Base-by-base conservation (phyloP, 2,329 filamentous ascomycete species). In the Pseudogymnoascus sp. region DNA sequence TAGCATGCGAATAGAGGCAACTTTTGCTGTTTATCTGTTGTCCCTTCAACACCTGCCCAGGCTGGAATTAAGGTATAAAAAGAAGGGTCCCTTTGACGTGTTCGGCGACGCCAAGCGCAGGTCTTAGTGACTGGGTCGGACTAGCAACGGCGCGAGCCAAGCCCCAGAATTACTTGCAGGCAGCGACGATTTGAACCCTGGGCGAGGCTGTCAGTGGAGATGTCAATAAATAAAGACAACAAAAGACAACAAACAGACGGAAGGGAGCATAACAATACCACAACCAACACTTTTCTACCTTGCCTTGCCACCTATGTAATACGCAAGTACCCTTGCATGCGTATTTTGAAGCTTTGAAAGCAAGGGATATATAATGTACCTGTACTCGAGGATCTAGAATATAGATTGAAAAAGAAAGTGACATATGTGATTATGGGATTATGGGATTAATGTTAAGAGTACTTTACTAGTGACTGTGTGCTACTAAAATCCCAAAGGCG, bases 71-170 rank as follows among this genome's bases (percentile, higher is more conserved):
- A 56, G 50, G 50, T 56, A 56, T 56, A 56, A 56, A 56, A 56
- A 56, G 28, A 56, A 56, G 50, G 50, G 50, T 56, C 50, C 21
- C n/a, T 31, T 53, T 56, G 50, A 56, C 50, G 28, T 56, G 28
- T 56, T 56, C 28, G 28, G 21, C 28, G n/a, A 56, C 18, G 50
- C 50, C 46, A 56, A 34, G 46, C 25, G 46, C n/a, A 56, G 46
- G 46, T 18, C 25, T 56, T 34, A 56, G 28, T 56, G 50, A 56
- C 50, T 56, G 50, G 50, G 50, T 56, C 50, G 28, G 50, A 18
- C 50, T 56, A 56, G 28, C 50, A 56, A 36, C 50, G 50, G 50
- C 50, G 50, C 50, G 50, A 56, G 16, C 50, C 50, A 56, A 56
- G 50, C 50, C 50, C 50, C 28, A 56, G 50, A 56, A 56, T 56